phyloP scores from a whole-genome alignment of 2,329 filamentous ascomycete genomes.

The Simplicillium sp. region DNA sequence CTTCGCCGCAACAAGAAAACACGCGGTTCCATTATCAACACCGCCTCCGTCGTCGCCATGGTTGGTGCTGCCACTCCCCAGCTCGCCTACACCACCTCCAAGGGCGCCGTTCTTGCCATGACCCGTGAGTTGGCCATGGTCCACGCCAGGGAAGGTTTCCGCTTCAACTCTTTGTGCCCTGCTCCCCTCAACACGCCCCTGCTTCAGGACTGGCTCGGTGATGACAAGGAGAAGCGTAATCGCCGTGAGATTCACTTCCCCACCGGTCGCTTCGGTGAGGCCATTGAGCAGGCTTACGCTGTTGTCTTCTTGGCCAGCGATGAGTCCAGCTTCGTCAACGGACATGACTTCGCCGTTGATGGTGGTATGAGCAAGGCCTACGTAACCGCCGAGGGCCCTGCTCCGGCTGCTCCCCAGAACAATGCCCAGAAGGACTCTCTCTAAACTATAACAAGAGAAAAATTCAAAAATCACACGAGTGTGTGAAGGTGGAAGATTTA shows the following conservation, averaged over 20 bases:
- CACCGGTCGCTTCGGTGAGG: conserved; percentile 78
- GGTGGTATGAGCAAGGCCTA: conserved; percentile 95
- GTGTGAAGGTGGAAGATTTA: no score
- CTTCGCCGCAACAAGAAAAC: conserved; percentile 74
- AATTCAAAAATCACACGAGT: neutral
- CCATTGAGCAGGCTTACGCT: conserved; percentile 86
- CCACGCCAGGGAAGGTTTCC: conserved; percentile 77
- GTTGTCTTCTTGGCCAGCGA: conserved; percentile 82
- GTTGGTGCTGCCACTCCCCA: conserved; percentile 83
- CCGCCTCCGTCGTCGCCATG: conserved; percentile 78
- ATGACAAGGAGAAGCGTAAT: conserved; percentile 71
- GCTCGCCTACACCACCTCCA: conserved; percentile 87
- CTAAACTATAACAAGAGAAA: conserved; percentile 13
- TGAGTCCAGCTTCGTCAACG: conserved; percentile 84
- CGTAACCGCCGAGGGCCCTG: conserved; percentile 55
- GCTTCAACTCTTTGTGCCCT: conserved; percentile 86
- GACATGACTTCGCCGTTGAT: conserved; percentile 88
- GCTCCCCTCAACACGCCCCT: conserved; percentile 88
- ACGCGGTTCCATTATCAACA: conserved; percentile 81
- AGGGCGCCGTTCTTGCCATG: conserved; percentile 83
- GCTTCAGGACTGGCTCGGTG: conserved; percentile 87
- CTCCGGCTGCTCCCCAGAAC: conserved; percentile 45
- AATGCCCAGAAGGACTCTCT: conserved; percentile 45
- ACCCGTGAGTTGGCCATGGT: conserved; percentile 88
- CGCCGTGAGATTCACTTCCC: conserved; percentile 87